These are phyloP conservation scores for Phylloporus sp. DNA, from an alignment of 768 basidiomycete species.

Conservation along the genomic window DNA sequence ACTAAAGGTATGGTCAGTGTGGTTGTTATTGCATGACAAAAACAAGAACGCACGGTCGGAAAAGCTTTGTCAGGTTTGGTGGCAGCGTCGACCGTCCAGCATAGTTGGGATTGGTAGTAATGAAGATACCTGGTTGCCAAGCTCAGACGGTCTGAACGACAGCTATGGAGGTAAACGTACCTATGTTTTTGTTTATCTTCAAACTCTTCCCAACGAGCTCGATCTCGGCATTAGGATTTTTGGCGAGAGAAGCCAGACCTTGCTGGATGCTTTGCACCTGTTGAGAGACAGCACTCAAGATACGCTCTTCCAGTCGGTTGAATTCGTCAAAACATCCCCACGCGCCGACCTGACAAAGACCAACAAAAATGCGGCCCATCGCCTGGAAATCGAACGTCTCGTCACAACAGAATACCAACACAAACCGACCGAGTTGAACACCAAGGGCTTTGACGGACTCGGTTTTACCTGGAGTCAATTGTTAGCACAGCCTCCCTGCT, in stretches of 20 bases:
- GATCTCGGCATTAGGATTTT: conserved; percentile 85
- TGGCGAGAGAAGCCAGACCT: conserved; percentile 76
- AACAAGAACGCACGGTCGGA: conserved; percentile 69
- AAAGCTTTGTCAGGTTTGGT: conserved; percentile 86
- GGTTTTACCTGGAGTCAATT: conserved; percentile 69
- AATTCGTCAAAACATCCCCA: conserved; percentile 99
- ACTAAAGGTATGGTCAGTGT: conserved; percentile 36
- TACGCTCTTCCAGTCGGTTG: conserved; percentile 96
- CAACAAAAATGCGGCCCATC: conserved; percentile 99
- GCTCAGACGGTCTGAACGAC: conserved; percentile 1
- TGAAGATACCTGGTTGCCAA: conserved; percentile 74
- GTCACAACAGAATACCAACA: conserved; percentile 99
- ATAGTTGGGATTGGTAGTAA: conserved; percentile 98
- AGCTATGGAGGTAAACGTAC: conserved; percentile 33
- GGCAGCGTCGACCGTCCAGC: conserved; percentile 92
- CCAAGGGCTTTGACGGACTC: conserved; percentile 99
- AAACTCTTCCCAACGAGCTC: conserved; percentile 93
- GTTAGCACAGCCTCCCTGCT: neutral
- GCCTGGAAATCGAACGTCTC: conserved; percentile 99
- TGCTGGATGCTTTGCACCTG: conserved; percentile 99
- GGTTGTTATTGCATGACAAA: neutral
- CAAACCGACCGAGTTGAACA: conserved; percentile 94
- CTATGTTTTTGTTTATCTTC: conserved; percentile 91
- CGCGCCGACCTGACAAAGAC: conserved; percentile 97
- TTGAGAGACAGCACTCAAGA: conserved; percentile 95